Percentiles rank a stretch among this genome's conserved stretches.
phyloP scores from a whole-genome alignment of 2,329 filamentous ascomycete genomes.

The Clarireedia hainanense region DNA sequence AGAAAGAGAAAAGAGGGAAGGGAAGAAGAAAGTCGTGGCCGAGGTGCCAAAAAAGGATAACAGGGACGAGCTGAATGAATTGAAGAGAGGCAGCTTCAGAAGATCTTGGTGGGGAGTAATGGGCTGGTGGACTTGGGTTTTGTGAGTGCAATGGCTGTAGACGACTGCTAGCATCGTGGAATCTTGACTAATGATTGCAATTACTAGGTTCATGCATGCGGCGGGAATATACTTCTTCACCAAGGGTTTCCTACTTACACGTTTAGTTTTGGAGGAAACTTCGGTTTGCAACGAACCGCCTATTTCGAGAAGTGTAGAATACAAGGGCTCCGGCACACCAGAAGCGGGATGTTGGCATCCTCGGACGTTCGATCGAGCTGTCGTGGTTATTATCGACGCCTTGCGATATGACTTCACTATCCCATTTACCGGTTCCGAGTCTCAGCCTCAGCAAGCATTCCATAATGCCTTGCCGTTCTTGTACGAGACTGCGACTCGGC shows the following conservation, averaged over 20 bases:
- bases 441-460: conserved; percentile 47
- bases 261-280: conserved; percentile 69
- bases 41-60: conserved; percentile 18
- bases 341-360: conserved; percentile 91
- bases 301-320: conserved; percentile 36
- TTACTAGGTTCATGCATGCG: conserved; percentile 51
- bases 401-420: conserved; percentile 95
- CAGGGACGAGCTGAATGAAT: conserved; percentile 24
- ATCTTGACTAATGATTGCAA: conserved; percentile 13
- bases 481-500: conserved; percentile 68
- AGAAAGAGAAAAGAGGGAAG: conserved; percentile 16
- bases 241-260: conserved; percentile 86
- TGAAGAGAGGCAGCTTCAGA: conserved; percentile 21
- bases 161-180: too few relatives aligned
- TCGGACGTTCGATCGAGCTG: conserved; percentile 84
- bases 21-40: conserved; percentile 6
- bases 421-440: conserved; percentile 45
- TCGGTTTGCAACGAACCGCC: conserved; percentile 65
- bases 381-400: conserved; percentile 86
- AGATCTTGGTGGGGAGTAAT: conserved; percentile 27
- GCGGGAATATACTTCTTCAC: conserved; percentile 88
- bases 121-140: conserved; percentile 27
- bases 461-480: conserved; percentile 85
- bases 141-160: conserved; percentile 21
- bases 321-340: conserved; percentile 25